Conservation (phyloP, 345 rosid species). For the Heritiera fomes region DNA sequence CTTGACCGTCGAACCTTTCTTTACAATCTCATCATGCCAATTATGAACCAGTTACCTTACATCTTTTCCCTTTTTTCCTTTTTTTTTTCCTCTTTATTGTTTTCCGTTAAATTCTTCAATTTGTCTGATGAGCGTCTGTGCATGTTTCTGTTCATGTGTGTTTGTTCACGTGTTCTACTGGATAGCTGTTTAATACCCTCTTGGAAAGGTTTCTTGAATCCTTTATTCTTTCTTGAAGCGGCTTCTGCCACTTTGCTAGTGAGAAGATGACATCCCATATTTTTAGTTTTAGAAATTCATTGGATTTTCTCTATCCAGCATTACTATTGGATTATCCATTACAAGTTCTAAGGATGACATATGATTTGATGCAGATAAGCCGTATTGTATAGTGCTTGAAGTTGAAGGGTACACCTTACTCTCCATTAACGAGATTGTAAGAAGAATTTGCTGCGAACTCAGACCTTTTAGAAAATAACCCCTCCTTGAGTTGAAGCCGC, state of each 20-base stretch:
- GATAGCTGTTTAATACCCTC: background rate
- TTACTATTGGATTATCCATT: background rate
- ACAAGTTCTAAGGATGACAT: background rate
- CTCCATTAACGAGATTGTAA: background rate
- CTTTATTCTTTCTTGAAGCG: background rate
- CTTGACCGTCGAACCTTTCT: constrained; percentile 66
- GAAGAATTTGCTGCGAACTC: background rate
- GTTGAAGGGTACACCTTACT: background rate
- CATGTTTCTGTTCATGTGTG: background rate
- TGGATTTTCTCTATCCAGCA: background rate
- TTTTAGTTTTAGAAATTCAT: background rate
- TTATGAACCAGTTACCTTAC: constrained; percentile 49
- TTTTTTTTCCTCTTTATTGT: background rate
- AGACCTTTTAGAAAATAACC: background rate
- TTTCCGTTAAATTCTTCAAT: background rate
- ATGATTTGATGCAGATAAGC: background rate
- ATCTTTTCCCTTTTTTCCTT: constrained; percentile 8
- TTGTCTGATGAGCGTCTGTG: background rate
- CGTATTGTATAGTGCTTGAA: background rate
- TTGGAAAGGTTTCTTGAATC: background rate
- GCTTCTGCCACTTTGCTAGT: background rate
- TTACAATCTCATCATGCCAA: constrained; percentile 67
- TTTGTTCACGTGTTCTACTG: background rate
- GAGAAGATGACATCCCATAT: background rate
- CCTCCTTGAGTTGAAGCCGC: background rate